Percentiles rank a stretch among this genome's conserved stretches.
phyloP scores from a whole-genome alignment of 306 rosid genomes.

The Benincasa hispida region DNA sequence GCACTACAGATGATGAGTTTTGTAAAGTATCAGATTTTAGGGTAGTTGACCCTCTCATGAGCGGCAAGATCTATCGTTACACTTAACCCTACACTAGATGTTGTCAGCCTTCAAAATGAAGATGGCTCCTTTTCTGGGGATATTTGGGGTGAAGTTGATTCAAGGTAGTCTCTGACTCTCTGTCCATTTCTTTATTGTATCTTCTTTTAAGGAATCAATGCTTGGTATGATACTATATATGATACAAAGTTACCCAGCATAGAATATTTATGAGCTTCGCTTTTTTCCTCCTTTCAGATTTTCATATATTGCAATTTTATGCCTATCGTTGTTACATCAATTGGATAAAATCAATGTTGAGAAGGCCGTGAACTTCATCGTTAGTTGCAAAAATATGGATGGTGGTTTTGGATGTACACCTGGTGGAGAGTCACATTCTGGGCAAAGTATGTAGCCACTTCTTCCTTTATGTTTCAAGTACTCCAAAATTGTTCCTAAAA shows the following conservation, averaged over 20 bases:
- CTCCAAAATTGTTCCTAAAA: neutral
- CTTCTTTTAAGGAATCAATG: neutral
- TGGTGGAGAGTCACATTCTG: slow-evolving; percentile 92
- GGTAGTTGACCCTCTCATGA: neutral
- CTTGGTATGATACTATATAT: too few species aligned
- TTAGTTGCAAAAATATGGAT: slow-evolving; percentile 83
- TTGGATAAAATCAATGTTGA: slow-evolving; percentile 69
- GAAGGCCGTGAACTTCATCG: slow-evolving; percentile 65
- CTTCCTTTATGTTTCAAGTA: neutral
- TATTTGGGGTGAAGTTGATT: slow-evolving; percentile 87
- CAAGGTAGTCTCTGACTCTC: slow-evolving; percentile 29
- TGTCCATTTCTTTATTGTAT: neutral
- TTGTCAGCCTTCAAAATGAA: slow-evolving; percentile 68
- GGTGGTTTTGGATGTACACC: slow-evolving; percentile 94
- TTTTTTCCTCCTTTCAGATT: slow-evolving; percentile 27
- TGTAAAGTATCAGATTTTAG: neutral
- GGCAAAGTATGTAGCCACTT: slow-evolving; percentile 53
- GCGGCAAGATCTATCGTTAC: slow-evolving; percentile 1
- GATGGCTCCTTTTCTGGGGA: slow-evolving; percentile 97
- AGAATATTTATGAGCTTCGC: neutral
- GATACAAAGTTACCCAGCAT: neutral
- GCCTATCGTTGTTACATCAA: slow-evolving; percentile 44
- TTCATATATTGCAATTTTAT: slow-evolving; percentile 64
- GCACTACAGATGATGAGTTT: neutral
- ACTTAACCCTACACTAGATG: slow-evolving; percentile 44